Base-by-base conservation (phyloP, 2,329 filamentous ascomycete genomes). In the Cladosporium sphaerospermum region DNA sequence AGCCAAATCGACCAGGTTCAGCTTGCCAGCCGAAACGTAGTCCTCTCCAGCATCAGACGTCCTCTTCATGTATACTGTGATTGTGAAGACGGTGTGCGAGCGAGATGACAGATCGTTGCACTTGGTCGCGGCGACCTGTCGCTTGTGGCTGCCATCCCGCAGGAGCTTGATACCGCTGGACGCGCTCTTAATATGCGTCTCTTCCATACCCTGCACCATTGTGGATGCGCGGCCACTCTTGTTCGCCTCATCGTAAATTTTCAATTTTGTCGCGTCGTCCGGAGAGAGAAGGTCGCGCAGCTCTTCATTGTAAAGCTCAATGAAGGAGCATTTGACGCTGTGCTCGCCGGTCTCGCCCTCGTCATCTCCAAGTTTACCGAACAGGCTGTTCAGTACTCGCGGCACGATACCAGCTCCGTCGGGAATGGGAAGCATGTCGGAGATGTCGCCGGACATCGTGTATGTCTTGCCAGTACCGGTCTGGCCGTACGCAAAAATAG, bases 391-490 rank as follows among this genome's bases (percentile, higher is more conserved):
- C 0, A 99, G 76, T 0, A 91, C 89, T 45, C 95, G 85, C 19
- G 95, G 95, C 57, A 99, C 93, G 62, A 99, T 97, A 62, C 93
- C 93, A 28, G 95, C 93, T 37, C 84, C 86, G 66, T 97, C 93
- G 1, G 92, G 92, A 11, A 95, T 78, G 55, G 96, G 83, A 1
- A 92, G 89, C 36, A 90, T 89, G 62, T 96, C 88, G 11, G 81
- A 88, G 83, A 99, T 96, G 69, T 99, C 92, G 52, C 93, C 93
- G 0, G 92, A 96, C 93, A 99, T 99, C 19, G 93, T 99, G 71
- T 99, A 99, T 11, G 93, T 99, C 71, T 99, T 99, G 62, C 93
- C 93, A 0, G 93, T 99, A 42, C 93, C 93, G 0, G 93, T 99
- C 70, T 99, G 93, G 23, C 93, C 93, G 69, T 99, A 99, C 33